These are phyloP conservation scores for Cercospora citrullina DNA, from an alignment of 2,329 filamentous ascomycete species.

Conservation along the genomic window DNA sequence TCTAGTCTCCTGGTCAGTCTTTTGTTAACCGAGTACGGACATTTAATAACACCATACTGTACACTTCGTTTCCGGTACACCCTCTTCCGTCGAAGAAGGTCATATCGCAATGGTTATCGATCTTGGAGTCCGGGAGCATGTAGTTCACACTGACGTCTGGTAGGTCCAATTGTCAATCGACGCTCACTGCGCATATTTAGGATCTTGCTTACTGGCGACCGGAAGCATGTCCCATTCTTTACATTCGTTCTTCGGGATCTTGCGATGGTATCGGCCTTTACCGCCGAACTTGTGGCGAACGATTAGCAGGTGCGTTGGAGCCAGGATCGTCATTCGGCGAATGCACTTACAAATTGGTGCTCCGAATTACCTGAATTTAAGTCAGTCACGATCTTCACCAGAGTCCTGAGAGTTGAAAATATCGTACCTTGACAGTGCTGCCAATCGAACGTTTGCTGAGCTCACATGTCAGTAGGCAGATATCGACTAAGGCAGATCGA, in stretches of 20 bases:
- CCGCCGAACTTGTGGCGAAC: not conserved
- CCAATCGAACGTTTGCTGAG: not conserved
- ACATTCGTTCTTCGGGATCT: not conserved
- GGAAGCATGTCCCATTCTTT: slow-evolving; percentile 1
- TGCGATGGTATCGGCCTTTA: not conserved
- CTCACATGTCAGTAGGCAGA: not conserved
- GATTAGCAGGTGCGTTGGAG: not conserved
- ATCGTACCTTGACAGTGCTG: not conserved
- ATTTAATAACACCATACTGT: not conserved
- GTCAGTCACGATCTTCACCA: not conserved
- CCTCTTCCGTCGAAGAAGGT: not conserved
- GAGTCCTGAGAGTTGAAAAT: not conserved
- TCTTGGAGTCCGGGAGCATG: not conserved
- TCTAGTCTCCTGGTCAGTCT: slow-evolving; percentile 1
- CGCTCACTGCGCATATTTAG: not conserved
- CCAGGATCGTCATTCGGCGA: not conserved
- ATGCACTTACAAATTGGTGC: not conserved
- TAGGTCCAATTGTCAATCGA: not conserved
- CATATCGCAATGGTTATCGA: slow-evolving; percentile 5
- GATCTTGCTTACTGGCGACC: not conserved
- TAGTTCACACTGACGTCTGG: slow-evolving; percentile 6
- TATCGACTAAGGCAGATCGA: not conserved
- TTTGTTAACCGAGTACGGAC: not conserved
- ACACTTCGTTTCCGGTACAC: not conserved
- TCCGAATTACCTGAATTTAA: not conserved